Evolutionary conservation across 2,329 filamentous ascomycete genomes (phyloP), one percentile per base, ranked within the genome.

Genomic region (Fusarium fracticaudum): DNA sequence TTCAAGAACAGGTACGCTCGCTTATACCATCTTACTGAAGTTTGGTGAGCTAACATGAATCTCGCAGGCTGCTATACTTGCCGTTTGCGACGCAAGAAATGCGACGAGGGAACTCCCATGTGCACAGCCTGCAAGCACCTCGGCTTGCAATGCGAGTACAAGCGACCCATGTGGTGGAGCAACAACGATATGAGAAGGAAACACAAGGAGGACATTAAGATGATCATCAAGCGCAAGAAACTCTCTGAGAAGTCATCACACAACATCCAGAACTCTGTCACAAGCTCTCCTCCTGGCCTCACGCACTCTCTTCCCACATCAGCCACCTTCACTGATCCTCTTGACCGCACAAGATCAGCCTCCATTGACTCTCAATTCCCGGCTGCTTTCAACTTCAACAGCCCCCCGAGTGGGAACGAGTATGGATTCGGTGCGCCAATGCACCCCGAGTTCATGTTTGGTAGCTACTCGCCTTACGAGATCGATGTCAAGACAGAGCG

Each of bases 181-280:
- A 98, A 96, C 87, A 93, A 93, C 80, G 95, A 98, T 73, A 91
- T 93, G 80, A 89, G 96, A 77, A 91, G 92, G 78, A 86, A 91
- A 64, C 94, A 98, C 83, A 99, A 98, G 86, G 96, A 98, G 81
- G 87, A 92, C 77, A 97, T 99, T 88, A 99, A 99, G 89, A 92
- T 93, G 84, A 94, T 96, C 84, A 98, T 99, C 87, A 98, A 98
- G 90, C 91, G 92, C 81, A 98, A 96, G 81, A 98, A 98, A 89
- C 88, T 97, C 76, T 91, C 92, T 33, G 96, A 98, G 85, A 98
- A 98, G 90, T 87, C 90, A 60, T 88, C 91, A 60, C 84, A 87
- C 78, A 85, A 85, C 50, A 86, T 90, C 64, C 86, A 87, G 73
- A 87, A 87, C 61, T 86, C 88, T 45, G 85, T 89, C 76, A 59